phyloP scores from a whole-genome alignment of 192 early-diverging fungal species.

The Umbelopsis sp. region DNA sequence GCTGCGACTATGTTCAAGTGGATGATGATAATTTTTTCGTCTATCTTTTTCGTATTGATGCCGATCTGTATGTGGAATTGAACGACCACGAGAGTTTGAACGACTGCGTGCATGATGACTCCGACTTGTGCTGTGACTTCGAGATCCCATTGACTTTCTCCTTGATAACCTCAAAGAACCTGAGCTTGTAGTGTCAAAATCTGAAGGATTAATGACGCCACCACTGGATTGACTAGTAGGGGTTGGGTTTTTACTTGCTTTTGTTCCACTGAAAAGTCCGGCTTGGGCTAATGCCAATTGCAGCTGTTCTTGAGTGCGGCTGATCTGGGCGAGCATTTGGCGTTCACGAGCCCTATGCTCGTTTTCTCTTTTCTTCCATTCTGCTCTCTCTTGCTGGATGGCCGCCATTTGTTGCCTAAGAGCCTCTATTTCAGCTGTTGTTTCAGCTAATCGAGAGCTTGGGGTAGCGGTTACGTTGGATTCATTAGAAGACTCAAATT shows the following conservation, averaged over 20 bases:
- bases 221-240: not conserved
- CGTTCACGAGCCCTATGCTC: slow-evolving; percentile 23
- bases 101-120: not conserved
- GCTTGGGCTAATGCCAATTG: slow-evolving; percentile 12
- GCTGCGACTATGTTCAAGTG: not conserved
- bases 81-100: not conserved
- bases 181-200: slow-evolving; percentile 4
- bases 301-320: slow-evolving; percentile 23
- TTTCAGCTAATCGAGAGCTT: slow-evolving; percentile 1
- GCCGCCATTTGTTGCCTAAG: slow-evolving; percentile 24
- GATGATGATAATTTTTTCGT: not conserved
- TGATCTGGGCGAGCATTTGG: slow-evolving; percentile 21
- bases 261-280: not conserved
- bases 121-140: not conserved
- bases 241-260: not conserved
- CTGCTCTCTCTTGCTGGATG: slow-evolving; percentile 26
- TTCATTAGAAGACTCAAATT: not conserved
- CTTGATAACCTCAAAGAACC: not conserved
- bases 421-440: slow-evolving; percentile 21
- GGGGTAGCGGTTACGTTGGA: slow-evolving; percentile 4
- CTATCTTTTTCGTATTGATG: not conserved
- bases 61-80: not conserved
- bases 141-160: not conserved
- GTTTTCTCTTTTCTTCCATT: slow-evolving; percentile 19
- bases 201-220: not conserved